phyloP scores from a whole-genome alignment of 345 rosid genomes.

The Psidium guajava region DNA sequence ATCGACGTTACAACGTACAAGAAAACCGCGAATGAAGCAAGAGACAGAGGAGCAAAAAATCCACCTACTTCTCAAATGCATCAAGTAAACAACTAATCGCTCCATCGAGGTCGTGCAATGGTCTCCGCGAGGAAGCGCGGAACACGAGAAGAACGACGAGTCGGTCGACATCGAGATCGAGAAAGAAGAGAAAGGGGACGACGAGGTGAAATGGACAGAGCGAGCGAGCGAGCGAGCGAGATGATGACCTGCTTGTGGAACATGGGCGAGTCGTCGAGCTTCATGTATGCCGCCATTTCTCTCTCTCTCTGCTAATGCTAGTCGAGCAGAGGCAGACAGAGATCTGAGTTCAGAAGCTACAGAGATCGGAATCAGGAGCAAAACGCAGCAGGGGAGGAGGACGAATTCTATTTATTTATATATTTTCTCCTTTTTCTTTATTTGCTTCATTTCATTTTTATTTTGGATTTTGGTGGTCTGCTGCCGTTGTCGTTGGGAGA shows the following conservation, averaged over 20 bases:
- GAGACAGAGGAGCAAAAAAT: neutral
- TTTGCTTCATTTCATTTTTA: fast-evolving
- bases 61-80: neutral
- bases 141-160: neutral
- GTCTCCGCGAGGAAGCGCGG: neutral
- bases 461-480: neutral
- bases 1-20: neutral
- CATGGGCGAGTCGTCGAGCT: conserved; percentile 73
- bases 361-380: neutral
- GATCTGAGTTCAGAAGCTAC: neutral
- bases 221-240: neutral
- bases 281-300: conserved; percentile 42
- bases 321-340: neutral
- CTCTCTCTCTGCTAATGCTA: neutral
- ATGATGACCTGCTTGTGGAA: conserved; percentile 48
- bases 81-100: neutral
- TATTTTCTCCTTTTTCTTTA: fast-evolving
- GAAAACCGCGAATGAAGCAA: too few relatives aligned
- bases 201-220: neutral
- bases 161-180: neutral
- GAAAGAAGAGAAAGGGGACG: neutral
- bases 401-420: neutral
- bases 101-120: neutral
- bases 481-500: neutral
- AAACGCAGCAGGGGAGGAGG: neutral